Evolutionary conservation across 768 basidiomycete genomes (phyloP), one percentile per base, ranked within the genome.

Genomic region (Cytidiella melzeri): DNA sequence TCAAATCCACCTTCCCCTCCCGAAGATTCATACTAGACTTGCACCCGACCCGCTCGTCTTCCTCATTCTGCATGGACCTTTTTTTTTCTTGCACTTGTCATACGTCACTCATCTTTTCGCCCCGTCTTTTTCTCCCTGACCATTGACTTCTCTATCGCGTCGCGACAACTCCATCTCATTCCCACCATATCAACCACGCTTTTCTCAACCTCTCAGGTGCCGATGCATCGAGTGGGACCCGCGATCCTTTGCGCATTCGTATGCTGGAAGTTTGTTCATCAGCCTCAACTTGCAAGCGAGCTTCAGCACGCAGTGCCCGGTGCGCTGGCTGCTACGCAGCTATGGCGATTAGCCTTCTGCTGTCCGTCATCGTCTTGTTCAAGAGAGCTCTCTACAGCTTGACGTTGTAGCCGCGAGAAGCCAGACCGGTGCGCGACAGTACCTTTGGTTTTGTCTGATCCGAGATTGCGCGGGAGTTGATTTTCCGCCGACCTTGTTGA

Each of bases 1-100:
- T 84, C 83, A 6, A 83, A 64, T 42, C 64, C 66, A 15, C 30
- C 30, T 13, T 65, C 62, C 19, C 57, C 64, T 1, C 67, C 67
- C 46, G 68, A 69, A 45, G 57, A 53, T 46, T 65, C 57, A 13
- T 68, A 53, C 51, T 68, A 59, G 66, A 54, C 30, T 55, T 48
- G 51, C 41, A 25, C 13, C 30, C 15, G 30, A 7, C 7, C 7
- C 30, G 15, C 15, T 15, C 30, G 30, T 15, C 9, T 34, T 34
- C 30, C 30, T 34, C 30, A 7, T 15, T 15, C 15, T 34, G 30
- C 38, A 45, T 51, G 55, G 57, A 61, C 59, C 53, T 40, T 57
- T 48, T n/a, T n/a, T n/a, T n/a, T 48, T 44, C 52, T 52, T 51
- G 47, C 47, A 48, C 26, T 15, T 7, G 7, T 34, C 30, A 7